Evolutionary conservation across 2,329 filamentous ascomycete genomes (phyloP).

Genomic region (Xylaria arbuscula): DNA sequence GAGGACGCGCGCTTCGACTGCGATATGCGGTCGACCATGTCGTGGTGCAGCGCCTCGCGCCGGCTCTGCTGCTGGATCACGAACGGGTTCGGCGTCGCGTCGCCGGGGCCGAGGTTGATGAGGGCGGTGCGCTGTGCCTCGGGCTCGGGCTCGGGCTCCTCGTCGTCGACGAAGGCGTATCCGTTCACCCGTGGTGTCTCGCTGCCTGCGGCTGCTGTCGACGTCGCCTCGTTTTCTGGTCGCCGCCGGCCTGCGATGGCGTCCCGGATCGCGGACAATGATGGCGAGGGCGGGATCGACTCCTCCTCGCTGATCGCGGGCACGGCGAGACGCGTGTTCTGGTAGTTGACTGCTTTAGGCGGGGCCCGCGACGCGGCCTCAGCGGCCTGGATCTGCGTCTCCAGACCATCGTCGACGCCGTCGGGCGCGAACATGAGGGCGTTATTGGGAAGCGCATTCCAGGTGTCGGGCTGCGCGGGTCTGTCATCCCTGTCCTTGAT

Average conservation of each 20-base stretch:
- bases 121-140: slow-evolving; percentile 53
- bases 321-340: slow-evolving; percentile 81
- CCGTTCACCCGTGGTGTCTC: slow-evolving; percentile 94
- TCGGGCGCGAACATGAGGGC: slow-evolving; percentile 86
- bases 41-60: slow-evolving; percentile 83
- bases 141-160: slow-evolving; percentile 66
- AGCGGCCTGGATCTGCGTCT: slow-evolving; percentile 74
- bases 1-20: slow-evolving; percentile 74
- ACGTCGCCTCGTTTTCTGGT: slow-evolving; percentile 71
- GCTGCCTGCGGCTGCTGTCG: slow-evolving; percentile 65
- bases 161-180: slow-evolving; percentile 93
- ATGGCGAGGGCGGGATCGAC: slow-evolving; percentile 77
- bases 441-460: slow-evolving; percentile 81
- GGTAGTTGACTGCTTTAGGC: slow-evolving; percentile 81
- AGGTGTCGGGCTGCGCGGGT: slow-evolving; percentile 80
- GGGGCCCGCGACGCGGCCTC: slow-evolving; percentile 78
- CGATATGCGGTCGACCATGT: slow-evolving; percentile 85
- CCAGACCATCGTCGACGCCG: slow-evolving; percentile 67
- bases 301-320: slow-evolving; percentile 54
- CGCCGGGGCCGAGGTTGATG: slow-evolving; percentile 68
- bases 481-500: slow-evolving; percentile 76
- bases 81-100: slow-evolving; percentile 81
- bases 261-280: slow-evolving; percentile 83
- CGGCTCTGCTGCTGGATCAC: slow-evolving; percentile 78
- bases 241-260: slow-evolving; percentile 81